Evolutionary conservation across 495 filamentous ascomycete species (phyloP).

Genomic region (Amniculicola lignicola): DNA sequence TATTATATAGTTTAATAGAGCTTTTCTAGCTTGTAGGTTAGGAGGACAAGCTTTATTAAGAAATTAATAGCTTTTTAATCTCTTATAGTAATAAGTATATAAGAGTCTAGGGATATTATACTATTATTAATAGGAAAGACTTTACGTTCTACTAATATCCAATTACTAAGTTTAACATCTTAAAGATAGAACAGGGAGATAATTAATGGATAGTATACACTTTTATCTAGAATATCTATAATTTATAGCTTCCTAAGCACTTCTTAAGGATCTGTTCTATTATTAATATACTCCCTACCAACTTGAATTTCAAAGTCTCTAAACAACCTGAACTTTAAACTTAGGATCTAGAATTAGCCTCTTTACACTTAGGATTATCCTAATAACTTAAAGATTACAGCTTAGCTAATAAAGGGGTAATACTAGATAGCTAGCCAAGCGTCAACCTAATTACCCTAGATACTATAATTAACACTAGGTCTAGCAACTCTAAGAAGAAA

Average conservation of each 20-base stretch:
- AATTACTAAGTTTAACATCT: constrained; percentile 36
- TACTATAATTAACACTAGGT: neutral
- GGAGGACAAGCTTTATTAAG: constrained; percentile 41
- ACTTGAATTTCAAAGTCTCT: constrained; percentile 7
- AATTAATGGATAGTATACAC: constrained; percentile 33
- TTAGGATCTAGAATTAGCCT: constrained; percentile 4
- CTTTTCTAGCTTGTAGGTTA: constrained; percentile 39
- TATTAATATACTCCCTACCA: constrained; percentile 10
- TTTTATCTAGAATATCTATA: constrained; percentile 12
- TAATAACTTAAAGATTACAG: constrained; percentile 8
- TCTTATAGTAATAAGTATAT: constrained; percentile 45
- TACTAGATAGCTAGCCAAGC: constrained; percentile 6
- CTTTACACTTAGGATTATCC: constrained; percentile 11
- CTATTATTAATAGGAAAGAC: constrained; percentile 13
- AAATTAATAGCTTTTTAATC: constrained; percentile 49
- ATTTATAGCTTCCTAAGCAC: constrained; percentile 22
- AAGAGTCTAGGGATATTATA: constrained; percentile 33
- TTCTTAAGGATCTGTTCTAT: constrained; percentile 16
- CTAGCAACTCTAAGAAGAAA: constrained; percentile 2
- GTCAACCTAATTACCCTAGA: neutral
- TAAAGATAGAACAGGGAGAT: constrained; percentile 18
- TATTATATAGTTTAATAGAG: constrained; percentile 38
- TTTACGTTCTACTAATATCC: constrained; percentile 36
- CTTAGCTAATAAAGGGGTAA: constrained; percentile 11
- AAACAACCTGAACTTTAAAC: neutral